Base-by-base conservation (phyloP, 2,329 filamentous ascomycete genomes). In the Xylariomycetidae sp. region DNA sequence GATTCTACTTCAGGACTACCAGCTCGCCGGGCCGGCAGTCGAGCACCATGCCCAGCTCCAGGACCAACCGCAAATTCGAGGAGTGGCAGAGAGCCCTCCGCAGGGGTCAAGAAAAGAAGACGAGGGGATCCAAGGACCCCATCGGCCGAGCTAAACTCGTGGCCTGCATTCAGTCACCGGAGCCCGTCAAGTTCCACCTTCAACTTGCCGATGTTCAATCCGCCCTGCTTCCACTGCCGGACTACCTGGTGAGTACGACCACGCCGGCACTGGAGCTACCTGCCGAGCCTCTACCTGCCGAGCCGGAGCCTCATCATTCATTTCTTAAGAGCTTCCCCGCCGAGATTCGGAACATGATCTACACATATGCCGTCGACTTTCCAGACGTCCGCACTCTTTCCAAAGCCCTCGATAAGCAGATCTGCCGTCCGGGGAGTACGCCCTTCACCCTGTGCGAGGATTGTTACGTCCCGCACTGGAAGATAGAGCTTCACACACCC, bases 341-440 rank as follows among this genome's bases (percentile, higher is more conserved):
- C 9, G 59, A 63, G 47, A 46, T 62, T 26, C 54, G 59, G 14
- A 57, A 59, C 36, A 44, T 52, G 14, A 55, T 63, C 15, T 62
- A 63, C 44, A 35, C 51, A 16, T 41, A 45, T 28, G 37, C 42
- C 13, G 34, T 57, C 25, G 36, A 44, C 13, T 58, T 53, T 22
- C 59, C 58, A 11, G 44, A 38, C 10, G 56, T 45, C 15, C 40
- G 40, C 17, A n/a, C n/a, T n/a, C n/a, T n/a, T n/a, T n/a, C n/a
- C n/a, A n/a, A n/a, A n/a, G n/a, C n/a, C n/a, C n/a, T n/a, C n/a
- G n/a, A n/a, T n/a, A n/a, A n/a, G n/a, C n/a, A n/a, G n/a, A n/a
- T n/a, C n/a, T n/a, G n/a, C n/a, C n/a, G n/a, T n/a, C n/a, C n/a
- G n/a, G n/a, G n/a, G n/a, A n/a, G n/a, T n/a, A n/a, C n/a, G n/a